These are phyloP conservation scores for Aspergillus hortae DNA, from an alignment of 2,329 filamentous ascomycete genomes.

Conservation along the genomic window DNA sequence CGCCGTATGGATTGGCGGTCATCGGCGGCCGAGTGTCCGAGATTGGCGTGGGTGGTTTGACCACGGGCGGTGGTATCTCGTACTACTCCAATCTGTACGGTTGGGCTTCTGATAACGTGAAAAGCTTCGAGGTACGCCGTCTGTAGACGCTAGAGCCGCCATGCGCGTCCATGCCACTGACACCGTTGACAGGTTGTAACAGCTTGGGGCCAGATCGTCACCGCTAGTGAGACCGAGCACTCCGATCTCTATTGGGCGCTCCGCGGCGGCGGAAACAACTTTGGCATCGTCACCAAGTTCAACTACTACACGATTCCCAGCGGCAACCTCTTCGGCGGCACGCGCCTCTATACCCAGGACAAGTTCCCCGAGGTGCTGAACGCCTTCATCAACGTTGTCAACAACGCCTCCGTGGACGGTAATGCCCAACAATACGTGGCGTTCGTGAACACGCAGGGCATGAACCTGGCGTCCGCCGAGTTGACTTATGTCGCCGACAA, in stretches of 20 bases:
- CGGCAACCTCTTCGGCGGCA: slow-evolving; percentile 39
- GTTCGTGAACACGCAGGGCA: slow-evolving; percentile 24
- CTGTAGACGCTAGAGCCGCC: not conserved
- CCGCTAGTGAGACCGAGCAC: slow-evolving; percentile 25
- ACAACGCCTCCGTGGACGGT: slow-evolving; percentile 23
- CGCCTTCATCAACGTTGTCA: slow-evolving; percentile 29
- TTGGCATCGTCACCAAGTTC: slow-evolving; percentile 37
- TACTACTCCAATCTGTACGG: slow-evolving; percentile 32
- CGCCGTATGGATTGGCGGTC: slow-evolving; percentile 28
- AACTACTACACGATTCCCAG: slow-evolving; percentile 38
- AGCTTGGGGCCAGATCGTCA: slow-evolving; percentile 27
- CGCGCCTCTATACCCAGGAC: slow-evolving; percentile 24
- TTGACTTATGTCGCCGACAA: slow-evolving; percentile 40
- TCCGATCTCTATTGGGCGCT: slow-evolving; percentile 40
- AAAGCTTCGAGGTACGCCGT: slow-evolving; percentile 27
- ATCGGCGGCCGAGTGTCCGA: slow-evolving; percentile 30
- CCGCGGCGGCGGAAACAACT: slow-evolving; percentile 39
- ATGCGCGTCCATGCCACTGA: not conserved
- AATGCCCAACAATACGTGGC: slow-evolving; percentile 34
- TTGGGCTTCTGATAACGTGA: slow-evolving; percentile 34
- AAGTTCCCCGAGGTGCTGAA: slow-evolving; percentile 28
- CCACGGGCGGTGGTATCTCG: slow-evolving; percentile 29
- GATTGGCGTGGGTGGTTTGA: slow-evolving; percentile 22
- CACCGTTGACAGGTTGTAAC: slow-evolving; percentile 18
- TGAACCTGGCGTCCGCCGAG: slow-evolving; percentile 25